phyloP scores from a whole-genome alignment of 768 basidiomycete genomes.

The Rhizopogon sp. region DNA sequence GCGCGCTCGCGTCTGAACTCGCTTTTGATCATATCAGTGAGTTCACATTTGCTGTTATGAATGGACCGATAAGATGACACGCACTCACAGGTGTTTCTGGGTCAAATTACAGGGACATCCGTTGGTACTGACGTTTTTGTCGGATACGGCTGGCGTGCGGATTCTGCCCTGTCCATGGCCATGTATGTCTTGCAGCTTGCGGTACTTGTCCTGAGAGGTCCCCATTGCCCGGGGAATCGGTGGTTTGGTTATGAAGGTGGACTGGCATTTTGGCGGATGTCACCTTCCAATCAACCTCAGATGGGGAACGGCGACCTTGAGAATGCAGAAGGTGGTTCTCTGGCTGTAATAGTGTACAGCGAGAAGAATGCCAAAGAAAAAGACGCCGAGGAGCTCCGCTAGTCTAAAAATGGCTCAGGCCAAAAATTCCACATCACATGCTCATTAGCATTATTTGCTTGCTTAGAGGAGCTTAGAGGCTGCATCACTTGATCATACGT shows the following conservation, averaged over 20 bases:
- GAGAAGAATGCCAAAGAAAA: neutral
- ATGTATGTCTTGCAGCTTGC: slow-evolving; percentile 29
- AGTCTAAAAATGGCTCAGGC: neutral
- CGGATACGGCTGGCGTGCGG: slow-evolving; percentile 32
- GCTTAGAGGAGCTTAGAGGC: neutral
- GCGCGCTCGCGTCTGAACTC: slow-evolving; percentile 25
- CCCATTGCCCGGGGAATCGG: slow-evolving; percentile 25
- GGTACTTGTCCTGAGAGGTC: slow-evolving; percentile 33
- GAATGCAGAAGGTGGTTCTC: neutral
- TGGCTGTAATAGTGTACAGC: neutral
- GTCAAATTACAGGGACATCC: slow-evolving; percentile 40
- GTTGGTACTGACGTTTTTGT: slow-evolving; percentile 36
- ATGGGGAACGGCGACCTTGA: neutral
- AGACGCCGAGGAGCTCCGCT: neutral
- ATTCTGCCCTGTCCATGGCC: slow-evolving; percentile 27
- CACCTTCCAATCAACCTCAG: neutral
- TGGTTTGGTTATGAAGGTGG: slow-evolving; percentile 68
- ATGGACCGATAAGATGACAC: neutral
- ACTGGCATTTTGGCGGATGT: slow-evolving; percentile 7
- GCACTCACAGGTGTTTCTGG: slow-evolving; percentile 19
- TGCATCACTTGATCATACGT: neutral
- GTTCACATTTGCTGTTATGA: neutral
- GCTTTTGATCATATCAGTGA: slow-evolving; percentile 21
- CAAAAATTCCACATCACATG: neutral
- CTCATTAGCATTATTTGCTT: neutral